Evolutionary conservation across 371 early-diverging fungal genomes (phyloP), one percentile per base, ranked within the genome.

Genomic region (Lichtheimia ramosa): DNA sequence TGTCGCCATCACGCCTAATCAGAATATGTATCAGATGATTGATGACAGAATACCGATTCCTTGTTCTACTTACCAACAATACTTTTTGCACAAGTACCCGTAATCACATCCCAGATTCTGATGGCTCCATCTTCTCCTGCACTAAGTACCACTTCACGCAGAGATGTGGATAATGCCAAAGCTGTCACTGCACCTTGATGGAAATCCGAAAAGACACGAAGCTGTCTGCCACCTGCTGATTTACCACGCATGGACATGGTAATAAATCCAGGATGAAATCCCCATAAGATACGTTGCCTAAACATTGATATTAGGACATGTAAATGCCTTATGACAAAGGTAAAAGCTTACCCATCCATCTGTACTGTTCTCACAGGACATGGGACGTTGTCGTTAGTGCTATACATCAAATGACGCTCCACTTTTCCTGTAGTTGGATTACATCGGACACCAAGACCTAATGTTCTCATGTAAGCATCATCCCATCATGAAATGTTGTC

Each of bases 271-370:
- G 64, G 23, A 5, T 43, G 55, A 57, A 70, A 73, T 18, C 83
- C 81, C 83, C 83, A 82, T 6, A 78, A 42, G 25, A 78, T 77
- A 14, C 79, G 75, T 48, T 78, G 67, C n/a, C 75, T 71, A 53
- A n/a, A 21, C 13, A 39, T 14, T 1, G 12, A 16, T 51, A n/a
- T 34, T 12, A 25, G 14, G 1, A 25, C 43, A 41, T 15, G 23
- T 5, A 40, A 2, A 10, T 0, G 13, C 40, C 41, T 23, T 18
- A 16, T 34, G 5, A 40, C 5, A 48, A 50, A 16, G 16, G 0
- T 13, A 42, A 42, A 28, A 34, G 4, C 54, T 43, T 59, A 73
- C 68, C 66, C 65, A 21, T 80, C 77, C 21, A 78, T 64, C 34
- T 63, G 51, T 5, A 74, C 64, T 0, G 67, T 64, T 3, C 69